These are phyloP conservation scores for Populus trichocarpa DNA, from an alignment of 441 rosid genomes.

Conservation along the genomic window DNA sequence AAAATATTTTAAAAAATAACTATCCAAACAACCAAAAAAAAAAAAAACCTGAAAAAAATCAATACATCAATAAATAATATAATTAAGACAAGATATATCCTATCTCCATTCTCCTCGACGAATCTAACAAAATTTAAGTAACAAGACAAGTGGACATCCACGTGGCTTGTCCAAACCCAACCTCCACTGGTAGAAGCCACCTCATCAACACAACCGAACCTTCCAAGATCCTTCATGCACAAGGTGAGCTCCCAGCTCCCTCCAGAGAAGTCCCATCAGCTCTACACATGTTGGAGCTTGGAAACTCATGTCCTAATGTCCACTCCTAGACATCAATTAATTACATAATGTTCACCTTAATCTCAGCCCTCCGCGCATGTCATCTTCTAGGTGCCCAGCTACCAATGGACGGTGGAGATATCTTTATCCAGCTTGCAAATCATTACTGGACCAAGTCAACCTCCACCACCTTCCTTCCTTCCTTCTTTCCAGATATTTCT, in stretches of 20 bases:
- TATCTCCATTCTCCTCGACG: too few species aligned
- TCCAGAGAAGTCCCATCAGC: not conserved
- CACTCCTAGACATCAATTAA: too few species aligned
- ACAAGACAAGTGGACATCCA: not conserved
- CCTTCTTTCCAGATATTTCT: slow-evolving; percentile 1
- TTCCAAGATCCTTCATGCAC: too few species aligned
- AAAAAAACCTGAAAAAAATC: too few species aligned
- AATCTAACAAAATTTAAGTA: too few species aligned
- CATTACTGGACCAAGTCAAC: not conserved
- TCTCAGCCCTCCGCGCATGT: not conserved
- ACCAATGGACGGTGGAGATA: not conserved
- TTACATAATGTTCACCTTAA: not conserved
- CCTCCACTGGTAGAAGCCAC: not conserved
- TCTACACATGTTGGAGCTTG: not conserved
- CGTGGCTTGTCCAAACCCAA: not conserved
- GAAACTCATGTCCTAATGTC: not conserved
- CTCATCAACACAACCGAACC: not conserved
- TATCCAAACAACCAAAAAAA: too few species aligned
- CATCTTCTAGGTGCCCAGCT: not conserved
- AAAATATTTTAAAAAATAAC: too few species aligned
- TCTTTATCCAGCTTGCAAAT: not conserved
- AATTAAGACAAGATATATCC: too few species aligned
- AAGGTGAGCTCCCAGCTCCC: not conserved
- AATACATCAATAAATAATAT: too few species aligned
- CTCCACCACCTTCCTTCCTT: not conserved